Conservation (phyloP, 2,329 filamentous ascomycete species). For the Aspergillus udagawae region DNA sequence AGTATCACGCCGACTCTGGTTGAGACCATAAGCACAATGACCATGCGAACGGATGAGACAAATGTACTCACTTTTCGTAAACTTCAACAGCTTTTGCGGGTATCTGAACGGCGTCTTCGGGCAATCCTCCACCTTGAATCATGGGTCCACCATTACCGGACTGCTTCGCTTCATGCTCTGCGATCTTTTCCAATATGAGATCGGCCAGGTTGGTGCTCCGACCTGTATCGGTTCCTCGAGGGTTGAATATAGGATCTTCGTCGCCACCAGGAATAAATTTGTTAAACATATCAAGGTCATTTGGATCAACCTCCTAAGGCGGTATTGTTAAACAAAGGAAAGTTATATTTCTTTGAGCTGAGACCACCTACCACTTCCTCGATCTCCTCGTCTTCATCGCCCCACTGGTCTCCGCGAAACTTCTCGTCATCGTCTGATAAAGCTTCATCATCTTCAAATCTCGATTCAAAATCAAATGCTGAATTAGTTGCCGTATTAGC, state of each 20-base stretch:
- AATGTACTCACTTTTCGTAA: slow-evolving; percentile 69
- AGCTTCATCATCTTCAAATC: slow-evolving; percentile 57
- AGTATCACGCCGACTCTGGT: slow-evolving; percentile 77
- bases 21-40: slow-evolving; percentile 10
- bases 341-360: not conserved
- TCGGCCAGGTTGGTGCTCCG: slow-evolving; percentile 79
- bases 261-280: slow-evolving; percentile 78
- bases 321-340: not conserved
- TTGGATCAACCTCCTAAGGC: slow-evolving; percentile 72
- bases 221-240: slow-evolving; percentile 44
- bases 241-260: slow-evolving; percentile 67
- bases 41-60: not conserved
- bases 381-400: slow-evolving; percentile 72
- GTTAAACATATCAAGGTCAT: slow-evolving; percentile 85
- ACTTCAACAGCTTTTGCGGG: slow-evolving; percentile 91
- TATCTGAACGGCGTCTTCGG: slow-evolving; percentile 79
- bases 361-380: slow-evolving; percentile 37
- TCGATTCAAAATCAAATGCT: slow-evolving; percentile 75
- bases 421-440: slow-evolving; percentile 52
- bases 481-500: slow-evolving; percentile 49
- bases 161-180: slow-evolving; percentile 74
- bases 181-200: slow-evolving; percentile 90
- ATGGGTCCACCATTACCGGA: slow-evolving; percentile 38
- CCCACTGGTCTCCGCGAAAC: slow-evolving; percentile 62
- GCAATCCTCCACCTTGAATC: slow-evolving; percentile 52